These are phyloP conservation scores for Penicillium sp. DNA, from an alignment of 2,329 filamentous ascomycete genomes.

Conservation along the genomic window DNA sequence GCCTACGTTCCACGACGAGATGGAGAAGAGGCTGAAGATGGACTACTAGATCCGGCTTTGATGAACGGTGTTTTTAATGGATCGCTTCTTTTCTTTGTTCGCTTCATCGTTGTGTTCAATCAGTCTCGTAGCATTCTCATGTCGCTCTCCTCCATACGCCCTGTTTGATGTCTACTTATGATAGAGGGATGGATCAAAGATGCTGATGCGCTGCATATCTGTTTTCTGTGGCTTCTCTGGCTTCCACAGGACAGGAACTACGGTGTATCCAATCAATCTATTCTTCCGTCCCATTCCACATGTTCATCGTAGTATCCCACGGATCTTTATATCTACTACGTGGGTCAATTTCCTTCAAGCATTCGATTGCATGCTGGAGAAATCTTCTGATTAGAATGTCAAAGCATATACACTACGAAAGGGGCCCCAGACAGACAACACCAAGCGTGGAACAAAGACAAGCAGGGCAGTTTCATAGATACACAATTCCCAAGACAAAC, in stretches of 20 bases:
- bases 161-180: slow-evolving; percentile 7
- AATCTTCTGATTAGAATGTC: background rate
- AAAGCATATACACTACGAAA: slow-evolving; percentile 16
- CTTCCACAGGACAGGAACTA: too few species aligned
- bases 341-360: too few species aligned
- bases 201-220: slow-evolving; percentile 2
- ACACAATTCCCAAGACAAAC: slow-evolving; percentile 18
- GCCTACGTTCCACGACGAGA: slow-evolving; percentile 81
- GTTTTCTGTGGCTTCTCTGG: background rate
- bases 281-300: slow-evolving; percentile 2
- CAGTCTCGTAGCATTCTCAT: slow-evolving; percentile 6
- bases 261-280: slow-evolving; percentile 15
- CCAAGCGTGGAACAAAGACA: background rate
- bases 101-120: slow-evolving; percentile 15
- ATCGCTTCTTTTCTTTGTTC: slow-evolving; percentile 5
- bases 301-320: background rate
- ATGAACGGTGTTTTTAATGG: slow-evolving; percentile 17
- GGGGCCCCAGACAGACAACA: background rate
- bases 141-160: slow-evolving; percentile 6
- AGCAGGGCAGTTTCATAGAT: slow-evolving; percentile 17
- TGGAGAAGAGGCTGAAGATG: slow-evolving; percentile 90
- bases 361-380: slow-evolving; percentile 4
- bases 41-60: slow-evolving; percentile 33
- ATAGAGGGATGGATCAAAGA: slow-evolving; percentile 20
- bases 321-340: too few species aligned